Evolutionary conservation across 805 yeast species (phyloP).

Genomic region (Maudiozyma turicensis): DNA sequence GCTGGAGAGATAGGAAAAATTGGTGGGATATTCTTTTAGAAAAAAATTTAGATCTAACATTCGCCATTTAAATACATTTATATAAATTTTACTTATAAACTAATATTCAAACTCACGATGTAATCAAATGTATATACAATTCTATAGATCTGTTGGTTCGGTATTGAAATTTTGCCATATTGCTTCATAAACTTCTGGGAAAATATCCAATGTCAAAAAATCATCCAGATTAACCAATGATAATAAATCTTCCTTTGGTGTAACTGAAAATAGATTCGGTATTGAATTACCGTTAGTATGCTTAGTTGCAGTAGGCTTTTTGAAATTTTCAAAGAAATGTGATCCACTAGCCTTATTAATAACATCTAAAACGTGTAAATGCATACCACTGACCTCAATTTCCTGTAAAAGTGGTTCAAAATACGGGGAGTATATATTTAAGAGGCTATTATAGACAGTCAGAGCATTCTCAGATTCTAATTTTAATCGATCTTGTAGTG

Average conservation of each 20-base stretch:
- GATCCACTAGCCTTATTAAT: not conserved
- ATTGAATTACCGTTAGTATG: not conserved
- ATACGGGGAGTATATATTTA: not conserved
- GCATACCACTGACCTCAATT: not conserved
- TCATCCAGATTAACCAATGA: slow-evolving; percentile 1
- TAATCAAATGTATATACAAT: no score
- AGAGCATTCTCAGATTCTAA: not conserved
- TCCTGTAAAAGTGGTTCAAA: not conserved
- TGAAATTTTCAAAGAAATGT: slow-evolving; percentile 1
- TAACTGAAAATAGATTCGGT: no score
- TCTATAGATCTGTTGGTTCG: not conserved
- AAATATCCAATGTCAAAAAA: slow-evolving; percentile 2
- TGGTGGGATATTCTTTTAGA: slow-evolving; percentile 19
- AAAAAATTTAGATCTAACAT: slow-evolving; percentile 12
- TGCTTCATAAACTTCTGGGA: slow-evolving; percentile 3
- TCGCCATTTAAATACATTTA: slow-evolving; percentile 8
- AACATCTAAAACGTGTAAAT: not conserved
- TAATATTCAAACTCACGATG: not conserved
- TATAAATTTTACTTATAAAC: not conserved
- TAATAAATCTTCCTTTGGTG: not conserved
- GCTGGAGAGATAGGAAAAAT: slow-evolving; percentile 13
- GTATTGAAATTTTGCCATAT: not conserved
- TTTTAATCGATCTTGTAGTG: not conserved
- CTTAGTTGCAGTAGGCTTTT: not conserved
- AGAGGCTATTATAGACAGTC: not conserved